These are phyloP conservation scores for Nakataea oryzae DNA, from an alignment of 2,329 filamentous ascomycete species.

Conservation along the genomic window DNA sequence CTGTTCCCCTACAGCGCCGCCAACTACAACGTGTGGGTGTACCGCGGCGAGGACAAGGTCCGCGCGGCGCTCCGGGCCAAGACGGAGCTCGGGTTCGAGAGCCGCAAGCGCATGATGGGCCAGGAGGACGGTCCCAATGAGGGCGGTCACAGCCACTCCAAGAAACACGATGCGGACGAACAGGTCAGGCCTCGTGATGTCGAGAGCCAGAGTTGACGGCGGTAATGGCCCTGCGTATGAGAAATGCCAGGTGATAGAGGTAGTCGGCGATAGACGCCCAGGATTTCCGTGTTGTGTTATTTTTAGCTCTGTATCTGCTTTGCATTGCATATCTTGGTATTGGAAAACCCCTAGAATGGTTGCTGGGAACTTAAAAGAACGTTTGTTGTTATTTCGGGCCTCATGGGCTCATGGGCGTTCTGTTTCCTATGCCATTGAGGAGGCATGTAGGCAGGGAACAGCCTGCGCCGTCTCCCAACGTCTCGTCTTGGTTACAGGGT, in stretches of 20 bases:
- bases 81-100: constrained; percentile 18
- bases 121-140: constrained; percentile 6
- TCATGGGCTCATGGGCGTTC: too few species aligned
- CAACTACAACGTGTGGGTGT: constrained; percentile 36
- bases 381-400: too few species aligned
- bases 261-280: not conserved
- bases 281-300: not conserved
- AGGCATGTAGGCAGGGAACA: too few species aligned
- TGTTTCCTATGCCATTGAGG: too few species aligned
- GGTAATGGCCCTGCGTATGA: not conserved
- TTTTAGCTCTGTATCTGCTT: not conserved
- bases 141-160: not conserved
- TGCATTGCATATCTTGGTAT: not conserved
- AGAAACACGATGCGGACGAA: not conserved
- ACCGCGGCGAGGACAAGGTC: constrained; percentile 34
- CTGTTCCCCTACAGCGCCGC: constrained; percentile 30
- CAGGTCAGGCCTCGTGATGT: not conserved
- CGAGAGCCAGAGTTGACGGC: not conserved
- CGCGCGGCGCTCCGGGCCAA: constrained; percentile 28
- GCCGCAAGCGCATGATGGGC: constrained; percentile 15
- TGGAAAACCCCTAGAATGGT: not conserved
- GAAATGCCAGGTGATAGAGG: not conserved
- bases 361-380: too few species aligned
- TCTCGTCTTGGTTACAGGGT: too few species aligned
- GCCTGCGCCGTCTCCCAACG: too few species aligned